A percentile compares a stretch with the other conserved stretches of the same genome.
Conservation (phyloP, 768 basidiomycete species). For the Tylopilus vinaceipallidus region DNA sequence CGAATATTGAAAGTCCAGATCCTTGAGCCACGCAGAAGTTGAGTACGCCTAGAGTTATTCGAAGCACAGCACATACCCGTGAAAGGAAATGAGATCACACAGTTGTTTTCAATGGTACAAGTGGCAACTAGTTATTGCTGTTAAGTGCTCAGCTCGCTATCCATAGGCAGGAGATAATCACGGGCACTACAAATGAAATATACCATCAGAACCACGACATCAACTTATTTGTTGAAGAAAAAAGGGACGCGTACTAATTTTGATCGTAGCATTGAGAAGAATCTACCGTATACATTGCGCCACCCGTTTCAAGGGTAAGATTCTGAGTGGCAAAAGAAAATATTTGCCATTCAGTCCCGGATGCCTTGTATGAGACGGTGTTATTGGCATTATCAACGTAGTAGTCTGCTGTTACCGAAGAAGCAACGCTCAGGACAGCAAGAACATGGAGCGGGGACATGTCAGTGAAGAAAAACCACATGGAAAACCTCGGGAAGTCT, state of each 20-base stretch:
- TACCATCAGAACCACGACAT: not conserved
- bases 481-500: not conserved
- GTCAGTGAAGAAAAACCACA: not conserved
- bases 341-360: not conserved
- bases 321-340: slow-evolving; percentile 7
- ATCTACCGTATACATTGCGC: not conserved
- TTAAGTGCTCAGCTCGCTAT: not conserved
- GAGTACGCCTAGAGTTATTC: not conserved
- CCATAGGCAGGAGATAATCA: not conserved
- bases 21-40: slow-evolving; percentile 3
- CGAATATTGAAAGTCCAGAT: slow-evolving; percentile 15
- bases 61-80: slow-evolving; percentile 3
- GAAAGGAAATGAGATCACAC: slow-evolving; percentile 16
- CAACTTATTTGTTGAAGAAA: not conserved
- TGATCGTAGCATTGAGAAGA: slow-evolving; percentile 14
- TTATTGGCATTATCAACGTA: slow-evolving; percentile 14
- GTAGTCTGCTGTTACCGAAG: slow-evolving; percentile 9
- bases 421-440: not conserved
- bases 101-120: slow-evolving; percentile 2
- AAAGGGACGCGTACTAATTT: slow-evolving; percentile 14
- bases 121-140: slow-evolving; percentile 4
- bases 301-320: not conserved
- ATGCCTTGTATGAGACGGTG: slow-evolving; percentile 1
- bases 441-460: not conserved
- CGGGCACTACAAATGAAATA: slow-evolving; percentile 1